Evolutionary conservation across 306 rosid genomes (phyloP), one percentile per base, ranked within the genome.

Genomic region (Rosa persica): DNA sequence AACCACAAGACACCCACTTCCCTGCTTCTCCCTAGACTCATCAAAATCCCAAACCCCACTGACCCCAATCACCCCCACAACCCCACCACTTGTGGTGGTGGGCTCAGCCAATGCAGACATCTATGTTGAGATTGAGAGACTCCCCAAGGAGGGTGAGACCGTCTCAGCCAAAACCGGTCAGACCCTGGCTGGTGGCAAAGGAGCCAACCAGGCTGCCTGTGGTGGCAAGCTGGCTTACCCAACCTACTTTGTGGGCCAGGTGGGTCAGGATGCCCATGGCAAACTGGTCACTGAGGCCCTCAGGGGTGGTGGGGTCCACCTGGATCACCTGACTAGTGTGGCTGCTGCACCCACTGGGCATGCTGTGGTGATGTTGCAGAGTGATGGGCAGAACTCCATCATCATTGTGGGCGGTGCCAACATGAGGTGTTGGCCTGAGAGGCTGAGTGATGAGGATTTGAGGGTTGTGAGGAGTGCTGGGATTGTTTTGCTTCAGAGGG

Each of bases 61-160:
- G 70, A 69, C 85, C 77, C 85, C 89, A 16, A 30, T 78, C 2
- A 22, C 76, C 74, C 0, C 58, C 78, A 4, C 71, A 57, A 34
- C 3, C 55, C 85, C 83, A 10, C 98, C 95, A 3, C 79, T 92
- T 1, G 92, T 95, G 34, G 98, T 95, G 22, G 95, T 95, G 0
- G 98, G 98, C 0, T 95, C 98, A 25, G 97, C 97, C 70, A 91
- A 91, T 83, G 98, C 97, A 6, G 97, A 95, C 83, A 91, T 92
- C 81, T 92, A 92, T 74, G 84, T 95, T 3, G 98, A 92, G 83
- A 91, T 91, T 65, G 91, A 95, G 0, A 79, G 98, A 16, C 83
- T 92, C 4, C 94, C 97, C 1, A 58, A 36, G 6, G 89, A 84
- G 61, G 97, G 98, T 5, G 97, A 92, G 87, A 95, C 96, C 2